phyloP scores from a whole-genome alignment of 106 monocot genomes.

The Agapanthus africanus region DNA sequence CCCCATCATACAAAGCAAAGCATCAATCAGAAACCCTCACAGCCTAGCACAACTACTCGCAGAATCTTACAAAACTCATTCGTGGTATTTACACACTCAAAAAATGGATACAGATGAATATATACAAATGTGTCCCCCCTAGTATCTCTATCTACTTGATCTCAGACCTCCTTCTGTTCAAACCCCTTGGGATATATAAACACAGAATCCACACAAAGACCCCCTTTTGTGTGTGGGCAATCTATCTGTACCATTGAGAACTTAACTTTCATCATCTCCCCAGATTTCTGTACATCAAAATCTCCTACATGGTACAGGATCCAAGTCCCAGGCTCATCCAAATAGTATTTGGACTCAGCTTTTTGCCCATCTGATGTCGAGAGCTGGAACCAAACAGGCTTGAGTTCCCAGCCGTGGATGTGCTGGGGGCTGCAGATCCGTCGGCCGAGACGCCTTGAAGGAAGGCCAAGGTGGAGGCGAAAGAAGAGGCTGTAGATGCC shows the following conservation, averaged over 20 bases:
- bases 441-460: slow-evolving; percentile 32
- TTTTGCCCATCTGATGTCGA: slow-evolving; percentile 45
- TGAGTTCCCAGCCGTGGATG: slow-evolving; percentile 45
- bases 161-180: too few relatives aligned
- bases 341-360: slow-evolving; percentile 24
- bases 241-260: slow-evolving; percentile 63
- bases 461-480: slow-evolving; percentile 36
- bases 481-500: slow-evolving; percentile 48
- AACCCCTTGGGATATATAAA: slow-evolving; percentile 37
- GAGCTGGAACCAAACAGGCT: slow-evolving; percentile 45
- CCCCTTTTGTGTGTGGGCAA: slow-evolving; percentile 56
- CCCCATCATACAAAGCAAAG: too few relatives aligned
- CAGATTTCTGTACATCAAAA: slow-evolving; percentile 16
- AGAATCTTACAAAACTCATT: too few relatives aligned
- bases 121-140: too few relatives aligned
- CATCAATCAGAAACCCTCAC: too few relatives aligned
- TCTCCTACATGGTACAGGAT: slow-evolving; percentile 39
- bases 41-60: too few relatives aligned
- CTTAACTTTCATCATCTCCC: slow-evolving; percentile 26
- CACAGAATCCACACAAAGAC: slow-evolving; percentile 45
- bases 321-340: slow-evolving; percentile 35
- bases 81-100: too few relatives aligned
- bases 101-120: too few relatives aligned
- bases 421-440: slow-evolving; percentile 32
- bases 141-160: too few relatives aligned